A percentile compares a stretch with the other conserved stretches of the same genome.
phyloP scores from a whole-genome alignment of 179 eudicot genomes.

The Beta macrorhiza region DNA sequence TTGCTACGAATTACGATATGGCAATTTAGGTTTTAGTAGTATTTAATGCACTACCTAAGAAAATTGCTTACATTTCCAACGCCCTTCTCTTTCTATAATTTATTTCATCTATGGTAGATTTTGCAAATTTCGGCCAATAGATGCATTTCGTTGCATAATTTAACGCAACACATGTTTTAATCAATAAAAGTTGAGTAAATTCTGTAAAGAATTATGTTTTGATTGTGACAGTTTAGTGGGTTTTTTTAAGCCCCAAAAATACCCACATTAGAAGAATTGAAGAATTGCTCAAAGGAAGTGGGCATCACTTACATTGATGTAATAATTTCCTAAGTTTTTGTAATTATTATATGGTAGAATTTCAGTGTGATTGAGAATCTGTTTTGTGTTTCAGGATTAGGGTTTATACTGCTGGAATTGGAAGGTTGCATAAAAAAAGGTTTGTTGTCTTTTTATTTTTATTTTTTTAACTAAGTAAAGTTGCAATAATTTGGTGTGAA shows the following conservation, averaged over 20 bases:
- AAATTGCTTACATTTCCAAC: background rate
- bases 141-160: background rate
- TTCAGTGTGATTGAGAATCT: background rate
- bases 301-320: too few relatives aligned
- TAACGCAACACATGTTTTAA: background rate
- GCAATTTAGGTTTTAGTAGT: background rate
- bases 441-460: background rate
- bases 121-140: background rate
- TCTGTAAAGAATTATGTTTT: background rate
- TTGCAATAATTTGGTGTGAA: background rate
- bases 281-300: too few relatives aligned
- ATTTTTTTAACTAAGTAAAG: background rate
- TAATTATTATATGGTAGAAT: background rate
- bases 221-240: background rate
- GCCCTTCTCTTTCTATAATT: background rate
- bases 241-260: too few relatives aligned
- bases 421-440: background rate
- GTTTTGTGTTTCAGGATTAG: constrained; percentile 15
- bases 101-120: background rate
- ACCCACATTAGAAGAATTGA: too few relatives aligned
- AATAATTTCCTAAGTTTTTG: too few relatives aligned
- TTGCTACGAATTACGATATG: background rate
- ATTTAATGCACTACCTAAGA: background rate
- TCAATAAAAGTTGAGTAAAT: background rate
- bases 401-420: constrained; percentile 9